These are phyloP conservation scores for Pedinophyceae sp. DNA, from an alignment of 139 green algal species.

Conservation along the genomic window DNA sequence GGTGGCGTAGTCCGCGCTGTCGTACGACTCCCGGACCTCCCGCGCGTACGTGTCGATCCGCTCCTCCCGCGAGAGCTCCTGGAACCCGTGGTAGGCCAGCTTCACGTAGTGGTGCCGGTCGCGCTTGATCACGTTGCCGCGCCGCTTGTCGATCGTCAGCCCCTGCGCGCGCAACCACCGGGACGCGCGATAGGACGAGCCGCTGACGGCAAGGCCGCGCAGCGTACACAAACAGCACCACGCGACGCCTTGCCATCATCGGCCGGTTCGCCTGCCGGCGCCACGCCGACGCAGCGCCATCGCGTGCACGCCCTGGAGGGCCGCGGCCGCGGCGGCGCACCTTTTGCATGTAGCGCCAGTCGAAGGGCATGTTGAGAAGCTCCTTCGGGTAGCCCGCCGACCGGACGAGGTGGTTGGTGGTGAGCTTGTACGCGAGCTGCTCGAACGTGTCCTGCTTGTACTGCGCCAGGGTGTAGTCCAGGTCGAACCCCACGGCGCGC, in stretches of 20 bases:
- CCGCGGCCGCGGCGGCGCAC: too few relatives aligned
- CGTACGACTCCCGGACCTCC: slow-evolving; percentile 26
- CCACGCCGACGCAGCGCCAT: too few relatives aligned
- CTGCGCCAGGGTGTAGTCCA: slow-evolving; percentile 71
- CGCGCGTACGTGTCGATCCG: slow-evolving; percentile 37
- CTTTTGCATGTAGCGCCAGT: slow-evolving; percentile 73
- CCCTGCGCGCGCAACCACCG: too few relatives aligned
- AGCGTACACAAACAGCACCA: too few relatives aligned
- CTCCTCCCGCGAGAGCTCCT: slow-evolving; percentile 41
- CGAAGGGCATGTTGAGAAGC: slow-evolving; percentile 52
- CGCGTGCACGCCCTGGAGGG: too few relatives aligned
- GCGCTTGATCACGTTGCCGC: slow-evolving; percentile 70
- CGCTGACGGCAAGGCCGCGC: too few relatives aligned
- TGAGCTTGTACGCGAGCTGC: slow-evolving; percentile 63
- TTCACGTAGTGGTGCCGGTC: slow-evolving; percentile 97
- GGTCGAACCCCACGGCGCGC: slow-evolving; percentile 79
- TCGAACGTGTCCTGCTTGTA: slow-evolving; percentile 93
- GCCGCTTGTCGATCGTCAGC: slow-evolving; percentile 77
- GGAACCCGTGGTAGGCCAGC: slow-evolving; percentile 87
- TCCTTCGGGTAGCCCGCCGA: slow-evolving; percentile 64
- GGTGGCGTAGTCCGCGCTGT: slow-evolving; percentile 60
- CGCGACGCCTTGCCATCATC: too few relatives aligned
- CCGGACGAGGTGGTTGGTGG: slow-evolving; percentile 66
- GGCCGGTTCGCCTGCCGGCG: too few relatives aligned
- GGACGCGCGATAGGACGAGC: too few relatives aligned